Base-by-base conservation (phyloP, 2,329 filamentous ascomycete species). In the Colletotrichum cuscutae region DNA sequence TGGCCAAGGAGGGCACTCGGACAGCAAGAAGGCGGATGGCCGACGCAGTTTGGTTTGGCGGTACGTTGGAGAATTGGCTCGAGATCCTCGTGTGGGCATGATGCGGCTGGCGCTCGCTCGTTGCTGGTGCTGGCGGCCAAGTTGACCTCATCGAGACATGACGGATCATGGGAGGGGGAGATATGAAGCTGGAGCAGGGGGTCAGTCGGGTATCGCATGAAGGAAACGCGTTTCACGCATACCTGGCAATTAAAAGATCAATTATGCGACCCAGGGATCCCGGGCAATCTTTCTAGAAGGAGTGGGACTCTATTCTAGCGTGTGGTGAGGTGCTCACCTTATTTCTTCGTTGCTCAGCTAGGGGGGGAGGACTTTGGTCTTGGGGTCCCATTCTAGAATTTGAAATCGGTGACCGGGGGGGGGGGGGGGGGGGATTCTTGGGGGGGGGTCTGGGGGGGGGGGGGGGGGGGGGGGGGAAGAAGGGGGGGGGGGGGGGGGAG, bases 241-340 rank as follows among this genome's bases (percentile, higher is more conserved):
- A 82, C 83, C 82, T 82, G 80, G 84, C 78, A 86, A 86, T 86
- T 84, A 86, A 85, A 85, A 81, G 78, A 76, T 78, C 78, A 80
- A 78, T 86, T 86, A 87, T 86, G 85, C 85, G 82, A 76, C 76
- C 73, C 71, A 76, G 73, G 73, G 58, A 72, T 54, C 72, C 75
- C 75, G 72, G 75, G 68, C 74, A 76, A 78, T 77, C 76, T 79
- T 82, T 83, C 81, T 81, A 81, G 81, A 84, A 82, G 77, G 75
- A 69, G 73, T 75, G 71, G 77, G 75, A 77, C 77, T 75, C 32
- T 76, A 76, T 83, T 83, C 81, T 82, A 83, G 80, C 78, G 74
- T 68, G 62, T 74, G 32, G 11, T 35, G 32, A 35, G 32, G 32
- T 35, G 62, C 62, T 59, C 28, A 72, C 69, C 65, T 65, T 66